phyloP scores from a whole-genome alignment of 2,329 filamentous ascomycete species.

The Fusarium compactum region DNA sequence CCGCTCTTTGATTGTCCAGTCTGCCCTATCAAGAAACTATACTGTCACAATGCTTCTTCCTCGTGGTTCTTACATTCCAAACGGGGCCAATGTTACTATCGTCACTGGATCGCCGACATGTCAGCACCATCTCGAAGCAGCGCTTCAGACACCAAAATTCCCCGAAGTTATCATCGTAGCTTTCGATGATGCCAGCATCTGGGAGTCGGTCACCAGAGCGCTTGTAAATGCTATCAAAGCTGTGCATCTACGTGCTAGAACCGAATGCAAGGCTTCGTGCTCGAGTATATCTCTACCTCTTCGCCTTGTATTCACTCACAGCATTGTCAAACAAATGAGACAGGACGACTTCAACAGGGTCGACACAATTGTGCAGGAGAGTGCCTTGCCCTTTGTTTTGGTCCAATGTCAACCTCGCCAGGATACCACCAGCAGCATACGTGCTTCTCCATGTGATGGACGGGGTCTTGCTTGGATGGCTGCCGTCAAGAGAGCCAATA shows the following conservation, averaged over 20 bases:
- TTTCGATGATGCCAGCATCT: constrained; percentile 59
- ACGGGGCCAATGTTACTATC: neutral
- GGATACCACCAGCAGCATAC: neutral
- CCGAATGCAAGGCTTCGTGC: constrained; percentile 57
- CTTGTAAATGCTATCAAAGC: constrained; percentile 53
- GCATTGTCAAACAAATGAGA: constrained; percentile 59
- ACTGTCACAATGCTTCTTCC: constrained; percentile 54
- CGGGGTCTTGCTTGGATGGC: constrained; percentile 15
- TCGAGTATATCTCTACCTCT: constrained; percentile 50
- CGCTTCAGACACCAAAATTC: constrained; percentile 44
- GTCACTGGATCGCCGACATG: constrained; percentile 8
- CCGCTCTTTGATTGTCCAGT: constrained; percentile 57
- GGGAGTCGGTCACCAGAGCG: constrained; percentile 56
- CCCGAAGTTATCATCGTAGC: constrained; percentile 60
- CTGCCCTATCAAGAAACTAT: constrained; percentile 56
- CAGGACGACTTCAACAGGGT: constrained; percentile 62
- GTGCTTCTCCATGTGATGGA: constrained; percentile 6
- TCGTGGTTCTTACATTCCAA: neutral
- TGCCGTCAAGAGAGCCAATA: neutral
- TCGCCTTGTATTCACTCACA: constrained; percentile 58
- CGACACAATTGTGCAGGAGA: constrained; percentile 55
- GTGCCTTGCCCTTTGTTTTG: constrained; percentile 48
- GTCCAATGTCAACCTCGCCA: neutral
- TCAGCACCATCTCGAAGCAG: constrained; percentile 51
- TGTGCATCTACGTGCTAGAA: constrained; percentile 48